Evolutionary conservation across 805 yeast genomes (phyloP).

Genomic region (Saturnispora besseyi): DNA sequence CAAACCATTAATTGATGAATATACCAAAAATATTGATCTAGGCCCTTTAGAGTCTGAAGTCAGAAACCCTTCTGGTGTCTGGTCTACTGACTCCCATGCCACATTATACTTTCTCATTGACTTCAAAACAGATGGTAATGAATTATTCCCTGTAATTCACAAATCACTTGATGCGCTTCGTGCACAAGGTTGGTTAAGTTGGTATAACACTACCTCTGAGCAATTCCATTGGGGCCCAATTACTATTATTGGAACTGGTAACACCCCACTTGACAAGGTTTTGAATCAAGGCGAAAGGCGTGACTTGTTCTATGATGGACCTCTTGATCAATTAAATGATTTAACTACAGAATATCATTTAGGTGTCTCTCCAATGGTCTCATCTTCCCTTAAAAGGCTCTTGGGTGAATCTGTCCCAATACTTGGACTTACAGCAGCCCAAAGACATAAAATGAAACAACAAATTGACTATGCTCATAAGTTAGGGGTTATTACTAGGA

Average conservation of each 20-base stretch:
- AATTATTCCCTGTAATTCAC: constrained; percentile 39
- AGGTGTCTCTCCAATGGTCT: constrained; percentile 29
- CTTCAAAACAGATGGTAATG: constrained; percentile 47
- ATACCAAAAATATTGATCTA: not conserved
- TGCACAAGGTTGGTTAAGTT: constrained; percentile 41
- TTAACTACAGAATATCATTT: constrained; percentile 7
- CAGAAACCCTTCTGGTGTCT: constrained; percentile 18
- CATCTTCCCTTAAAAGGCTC: constrained; percentile 22
- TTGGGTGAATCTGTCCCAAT: constrained; percentile 17
- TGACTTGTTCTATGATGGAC: constrained; percentile 46
- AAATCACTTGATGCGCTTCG: constrained; percentile 39
- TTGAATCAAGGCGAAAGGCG: constrained; percentile 16
- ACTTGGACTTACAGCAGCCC: constrained; percentile 29
- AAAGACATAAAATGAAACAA: constrained; percentile 22
- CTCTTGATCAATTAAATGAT: constrained; percentile 26
- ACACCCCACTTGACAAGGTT: constrained; percentile 40
- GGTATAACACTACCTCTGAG: constrained; percentile 31
- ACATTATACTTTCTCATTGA: constrained; percentile 58
- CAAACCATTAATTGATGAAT: constrained; percentile 13
- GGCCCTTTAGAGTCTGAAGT: constrained; percentile 3
- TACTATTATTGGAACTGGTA: constrained; percentile 58
- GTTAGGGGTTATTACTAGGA: constrained; percentile 43
- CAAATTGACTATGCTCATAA: constrained; percentile 38
- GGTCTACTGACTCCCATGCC: constrained; percentile 36
- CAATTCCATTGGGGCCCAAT: constrained; percentile 42